phyloP scores from a whole-genome alignment of 129 eudicot species.

The Tagetes patula region DNA sequence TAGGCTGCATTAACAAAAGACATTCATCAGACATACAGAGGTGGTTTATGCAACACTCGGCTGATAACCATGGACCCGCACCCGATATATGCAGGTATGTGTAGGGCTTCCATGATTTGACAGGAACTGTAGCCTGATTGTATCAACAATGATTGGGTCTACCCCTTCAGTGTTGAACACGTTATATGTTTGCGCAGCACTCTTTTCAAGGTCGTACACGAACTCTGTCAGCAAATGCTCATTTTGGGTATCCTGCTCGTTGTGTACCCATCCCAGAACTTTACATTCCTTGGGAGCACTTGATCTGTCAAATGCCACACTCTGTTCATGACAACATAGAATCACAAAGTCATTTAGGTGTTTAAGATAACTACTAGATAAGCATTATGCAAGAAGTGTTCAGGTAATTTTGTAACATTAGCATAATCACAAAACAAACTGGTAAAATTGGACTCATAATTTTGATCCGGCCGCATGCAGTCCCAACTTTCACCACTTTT shows the following conservation, averaged over 20 bases:
- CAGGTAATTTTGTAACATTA: neutral
- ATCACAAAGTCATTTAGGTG: neutral
- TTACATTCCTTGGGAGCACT: slow-evolving; percentile 91
- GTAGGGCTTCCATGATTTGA: slow-evolving; percentile 79
- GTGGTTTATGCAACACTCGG: slow-evolving; percentile 30
- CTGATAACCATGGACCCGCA: slow-evolving; percentile 85
- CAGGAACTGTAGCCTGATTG: slow-evolving; percentile 62
- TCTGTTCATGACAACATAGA: slow-evolving; percentile 52
- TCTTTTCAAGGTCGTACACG: slow-evolving; percentile 75
- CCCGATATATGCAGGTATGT: slow-evolving; percentile 82
- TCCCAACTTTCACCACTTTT: no score
- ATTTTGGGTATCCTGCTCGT: slow-evolving; percentile 32
- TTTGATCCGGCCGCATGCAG: no score
- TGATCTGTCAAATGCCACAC: slow-evolving; percentile 81
- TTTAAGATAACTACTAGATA: neutral
- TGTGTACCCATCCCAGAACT: slow-evolving; percentile 68
- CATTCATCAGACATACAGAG: neutral
- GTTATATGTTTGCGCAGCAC: slow-evolving; percentile 77
- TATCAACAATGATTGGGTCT: slow-evolving; percentile 45
- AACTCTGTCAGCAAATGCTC: slow-evolving; percentile 66
- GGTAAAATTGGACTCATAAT: no score
- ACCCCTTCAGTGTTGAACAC: slow-evolving; percentile 29
- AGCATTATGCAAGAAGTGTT: neutral
- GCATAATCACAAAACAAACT: neutral
- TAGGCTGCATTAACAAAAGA: slow-evolving; percentile 1